Conservation (phyloP, 345 rosid genomes). For the Euphorbia pulcherrima region DNA sequence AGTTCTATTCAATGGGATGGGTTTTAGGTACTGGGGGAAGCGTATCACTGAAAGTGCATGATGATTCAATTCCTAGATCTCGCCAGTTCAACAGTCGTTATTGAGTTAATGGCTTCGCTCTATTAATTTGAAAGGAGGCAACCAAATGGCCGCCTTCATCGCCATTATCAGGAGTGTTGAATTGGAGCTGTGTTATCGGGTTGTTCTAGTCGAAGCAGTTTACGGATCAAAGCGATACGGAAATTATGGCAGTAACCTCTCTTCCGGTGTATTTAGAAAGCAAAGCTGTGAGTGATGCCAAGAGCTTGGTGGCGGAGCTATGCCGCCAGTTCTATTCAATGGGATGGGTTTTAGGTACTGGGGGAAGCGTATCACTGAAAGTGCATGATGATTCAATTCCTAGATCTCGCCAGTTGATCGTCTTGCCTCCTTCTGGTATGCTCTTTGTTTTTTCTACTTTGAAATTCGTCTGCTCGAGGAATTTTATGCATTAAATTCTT, state of each 20-base stretch:
- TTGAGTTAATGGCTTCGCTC: not conserved
- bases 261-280: slow-evolving; percentile 61
- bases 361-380: slow-evolving; percentile 84
- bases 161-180: slow-evolving; percentile 16
- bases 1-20: slow-evolving; percentile 84
- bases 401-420: slow-evolving; percentile 60
- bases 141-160: not conserved
- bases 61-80: slow-evolving; percentile 59
- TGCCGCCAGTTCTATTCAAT: slow-evolving; percentile 80
- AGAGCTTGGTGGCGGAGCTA: slow-evolving; percentile 60
- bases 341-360: slow-evolving; percentile 93
- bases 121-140: not conserved
- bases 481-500: not conserved
- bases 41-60: slow-evolving; percentile 75
- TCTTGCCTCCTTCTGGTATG: slow-evolving; percentile 95
- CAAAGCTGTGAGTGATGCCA: slow-evolving; percentile 54
- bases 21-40: slow-evolving; percentile 94
- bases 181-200: no score
- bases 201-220: slow-evolving; percentile 16
- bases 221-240: not conserved
- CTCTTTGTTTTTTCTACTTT: not conserved
- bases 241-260: not conserved
- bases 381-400: slow-evolving; percentile 75
- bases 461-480: no score
- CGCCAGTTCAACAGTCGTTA: slow-evolving; percentile 20